Conservation (phyloP, 345 rosid genomes). For the Gossypium anomalum region DNA sequence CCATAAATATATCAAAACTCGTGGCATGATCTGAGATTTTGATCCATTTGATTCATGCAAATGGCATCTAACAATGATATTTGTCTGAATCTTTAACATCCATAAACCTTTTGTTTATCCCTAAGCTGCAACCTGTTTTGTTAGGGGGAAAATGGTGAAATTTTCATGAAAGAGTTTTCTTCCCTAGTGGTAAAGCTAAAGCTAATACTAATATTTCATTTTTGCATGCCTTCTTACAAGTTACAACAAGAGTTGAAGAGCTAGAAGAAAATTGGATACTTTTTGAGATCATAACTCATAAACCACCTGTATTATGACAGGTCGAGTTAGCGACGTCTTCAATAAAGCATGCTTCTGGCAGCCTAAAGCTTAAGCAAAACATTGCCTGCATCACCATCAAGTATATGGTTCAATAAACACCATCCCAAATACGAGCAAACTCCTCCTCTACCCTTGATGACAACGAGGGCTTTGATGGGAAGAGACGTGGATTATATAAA, state of each 20-base stretch:
- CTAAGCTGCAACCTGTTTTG: background rate
- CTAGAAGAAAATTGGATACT: background rate
- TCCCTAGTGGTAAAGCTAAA: background rate
- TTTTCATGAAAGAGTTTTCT: background rate
- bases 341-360: constrained; percentile 70
- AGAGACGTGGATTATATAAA: background rate
- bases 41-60: background rate
- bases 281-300: background rate
- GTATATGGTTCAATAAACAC: background rate
- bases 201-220: background rate
- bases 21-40: background rate
- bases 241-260: background rate
- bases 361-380: constrained; percentile 90
- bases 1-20: too few species aligned
- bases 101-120: background rate
- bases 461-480: background rate
- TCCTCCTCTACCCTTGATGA: background rate
- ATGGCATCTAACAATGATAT: background rate
- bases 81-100: background rate
- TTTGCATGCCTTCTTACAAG: background rate
- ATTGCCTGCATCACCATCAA: constrained; percentile 57
- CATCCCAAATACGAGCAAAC: background rate
- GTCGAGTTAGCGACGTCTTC: constrained; percentile 22
- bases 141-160: background rate
- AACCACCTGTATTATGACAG: background rate